A percentile compares a stretch with the other conserved stretches of the same genome.
Evolutionary conservation across 2,329 filamentous ascomycete species (phyloP).

Genomic region (Ascochyta viciae-villosae): DNA sequence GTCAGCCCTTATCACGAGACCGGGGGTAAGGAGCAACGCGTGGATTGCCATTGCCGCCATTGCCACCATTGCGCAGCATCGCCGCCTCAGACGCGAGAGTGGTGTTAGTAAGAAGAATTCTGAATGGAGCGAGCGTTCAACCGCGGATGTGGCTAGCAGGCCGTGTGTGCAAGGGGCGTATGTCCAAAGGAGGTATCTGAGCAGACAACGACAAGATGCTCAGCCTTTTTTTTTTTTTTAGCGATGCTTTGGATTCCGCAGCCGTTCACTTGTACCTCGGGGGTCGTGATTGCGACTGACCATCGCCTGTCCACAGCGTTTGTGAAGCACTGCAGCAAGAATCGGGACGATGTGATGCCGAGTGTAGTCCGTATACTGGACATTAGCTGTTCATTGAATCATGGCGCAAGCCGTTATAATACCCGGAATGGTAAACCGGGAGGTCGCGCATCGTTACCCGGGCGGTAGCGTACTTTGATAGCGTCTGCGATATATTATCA

Average conservation of each 20-base stretch:
- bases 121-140: not conserved
- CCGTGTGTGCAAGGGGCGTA: conserved; percentile 1
- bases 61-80: conserved; percentile 7
- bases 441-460: not conserved
- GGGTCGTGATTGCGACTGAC: not conserved
- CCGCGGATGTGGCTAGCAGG: not conserved
- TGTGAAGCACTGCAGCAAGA: not conserved
- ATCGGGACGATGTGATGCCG: conserved; percentile 6
- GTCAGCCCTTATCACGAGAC: not conserved
- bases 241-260: not conserved
- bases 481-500: not conserved
- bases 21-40: not conserved
- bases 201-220: not conserved
- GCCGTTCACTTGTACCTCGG: not conserved
- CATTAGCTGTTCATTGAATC: not conserved
- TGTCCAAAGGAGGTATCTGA: conserved; percentile 4
- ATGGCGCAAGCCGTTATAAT: not conserved
- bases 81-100: not conserved
- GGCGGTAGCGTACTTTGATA: not conserved
- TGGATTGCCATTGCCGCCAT: not conserved
- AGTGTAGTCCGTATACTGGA: not conserved
- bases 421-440: not conserved
- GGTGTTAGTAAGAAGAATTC: conserved; percentile 7
- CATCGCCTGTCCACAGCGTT: not conserved
- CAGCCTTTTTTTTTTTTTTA: not conserved